These are phyloP conservation scores for Aureobasidium melanogenum DNA, from an alignment of 2,329 filamentous ascomycete genomes.

Conservation along the genomic window DNA sequence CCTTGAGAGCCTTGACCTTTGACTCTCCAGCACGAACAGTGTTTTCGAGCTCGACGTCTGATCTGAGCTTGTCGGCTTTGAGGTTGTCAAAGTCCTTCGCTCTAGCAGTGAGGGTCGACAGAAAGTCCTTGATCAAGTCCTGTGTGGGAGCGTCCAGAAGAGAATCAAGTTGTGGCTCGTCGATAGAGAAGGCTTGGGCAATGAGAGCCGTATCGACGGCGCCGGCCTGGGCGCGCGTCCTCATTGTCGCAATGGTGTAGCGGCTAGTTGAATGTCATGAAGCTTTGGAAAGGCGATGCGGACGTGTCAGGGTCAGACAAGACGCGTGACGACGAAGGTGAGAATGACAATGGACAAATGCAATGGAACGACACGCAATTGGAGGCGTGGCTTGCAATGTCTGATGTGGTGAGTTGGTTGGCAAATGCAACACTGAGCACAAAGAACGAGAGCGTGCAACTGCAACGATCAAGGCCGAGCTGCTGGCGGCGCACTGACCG, in stretches of 20 bases:
- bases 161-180: conserved; percentile 53
- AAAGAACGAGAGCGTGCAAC: not conserved
- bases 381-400: not conserved
- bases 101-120: conserved; percentile 67
- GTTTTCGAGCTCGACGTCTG: conserved; percentile 90
- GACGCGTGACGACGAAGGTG: not conserved
- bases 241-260: conserved; percentile 37
- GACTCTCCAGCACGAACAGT: conserved; percentile 75
- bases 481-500: not conserved
- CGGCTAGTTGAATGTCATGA: not conserved
- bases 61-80: conserved; percentile 76
- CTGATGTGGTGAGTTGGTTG: not conserved
- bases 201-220: conserved; percentile 64
- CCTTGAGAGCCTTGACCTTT: conserved; percentile 72
- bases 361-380: not conserved
- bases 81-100: conserved; percentile 75
- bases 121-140: conserved; percentile 66
- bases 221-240: conserved; percentile 33
- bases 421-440: not conserved
- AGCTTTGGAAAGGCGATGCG: not conserved
- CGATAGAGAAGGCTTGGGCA: conserved; percentile 60
- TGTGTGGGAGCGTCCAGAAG: conserved; percentile 61
- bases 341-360: not conserved
- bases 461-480: not conserved
- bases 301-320: not conserved